Conservation (phyloP, 495 filamentous ascomycete genomes). For the Trichoderma asperelloides region DNA sequence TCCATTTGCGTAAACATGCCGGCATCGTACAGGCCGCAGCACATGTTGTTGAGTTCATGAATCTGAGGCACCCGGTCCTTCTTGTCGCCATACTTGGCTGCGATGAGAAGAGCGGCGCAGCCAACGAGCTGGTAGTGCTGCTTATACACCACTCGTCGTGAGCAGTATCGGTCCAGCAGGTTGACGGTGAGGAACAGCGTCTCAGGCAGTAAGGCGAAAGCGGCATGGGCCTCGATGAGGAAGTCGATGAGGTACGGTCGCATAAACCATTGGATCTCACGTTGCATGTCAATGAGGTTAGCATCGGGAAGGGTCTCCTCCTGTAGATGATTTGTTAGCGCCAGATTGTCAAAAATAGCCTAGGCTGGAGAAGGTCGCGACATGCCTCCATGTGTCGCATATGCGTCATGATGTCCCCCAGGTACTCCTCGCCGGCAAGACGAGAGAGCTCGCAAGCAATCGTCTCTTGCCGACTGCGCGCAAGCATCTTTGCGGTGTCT, state of each 20-base stretch:
- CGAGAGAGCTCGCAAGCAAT: constrained; percentile 83
- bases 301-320: constrained; percentile 86
- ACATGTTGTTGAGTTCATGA: constrained; percentile 95
- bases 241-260: constrained; percentile 97
- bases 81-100: constrained; percentile 96
- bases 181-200: constrained; percentile 95
- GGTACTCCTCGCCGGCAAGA: constrained; percentile 74
- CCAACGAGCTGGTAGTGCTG: constrained; percentile 97
- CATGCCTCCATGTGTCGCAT: constrained; percentile 93
- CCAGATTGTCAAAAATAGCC: constrained; percentile 18
- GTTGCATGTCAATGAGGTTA: constrained; percentile 95
- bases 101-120: constrained; percentile 91
- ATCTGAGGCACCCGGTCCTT: constrained; percentile 96
- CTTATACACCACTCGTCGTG: constrained; percentile 97
- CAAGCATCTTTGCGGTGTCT: constrained; percentile 64
- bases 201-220: constrained; percentile 87
- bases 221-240: constrained; percentile 91
- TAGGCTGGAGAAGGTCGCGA: constrained; percentile 10
- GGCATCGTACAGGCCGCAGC: constrained; percentile 94
- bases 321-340: constrained; percentile 32
- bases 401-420: constrained; percentile 84
- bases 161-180: constrained; percentile 94
- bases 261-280: constrained; percentile 99
- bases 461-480: constrained; percentile 67
- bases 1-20: constrained; percentile 99